These are phyloP conservation scores for Ceratobasidium sp. DNA, from an alignment of 1,284 basidiomycete species.

Conservation along the genomic window DNA sequence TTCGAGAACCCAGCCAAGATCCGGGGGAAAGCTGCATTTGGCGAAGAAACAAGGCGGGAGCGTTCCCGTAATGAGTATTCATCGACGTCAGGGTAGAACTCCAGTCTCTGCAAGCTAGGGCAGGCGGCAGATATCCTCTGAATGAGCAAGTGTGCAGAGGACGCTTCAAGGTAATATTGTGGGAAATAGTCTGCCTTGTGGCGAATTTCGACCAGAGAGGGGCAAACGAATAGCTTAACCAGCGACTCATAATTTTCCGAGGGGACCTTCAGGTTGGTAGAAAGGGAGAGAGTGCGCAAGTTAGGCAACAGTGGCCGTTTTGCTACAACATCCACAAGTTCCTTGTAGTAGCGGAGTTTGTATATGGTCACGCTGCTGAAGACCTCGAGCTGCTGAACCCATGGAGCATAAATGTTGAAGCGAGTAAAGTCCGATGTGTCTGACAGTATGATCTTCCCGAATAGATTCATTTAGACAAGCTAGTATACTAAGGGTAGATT, in stretches of 20 bases:
- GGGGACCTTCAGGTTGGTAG: no score
- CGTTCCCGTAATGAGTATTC: not conserved
- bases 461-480: no score
- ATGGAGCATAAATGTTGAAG: not conserved
- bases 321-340: no score
- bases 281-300: no score
- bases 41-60: not conserved
- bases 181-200: no score
- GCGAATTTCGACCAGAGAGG: not conserved
- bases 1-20: not conserved
- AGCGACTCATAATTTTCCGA: no score
- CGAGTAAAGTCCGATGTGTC: not conserved
- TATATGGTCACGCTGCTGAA: not conserved
- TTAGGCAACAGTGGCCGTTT: no score
- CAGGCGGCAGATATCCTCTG: not conserved
- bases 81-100: slow-evolving; percentile 1
- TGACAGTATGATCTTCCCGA: no score
- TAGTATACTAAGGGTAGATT: no score
- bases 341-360: no score
- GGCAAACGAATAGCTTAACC: not conserved
- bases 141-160: not conserved
- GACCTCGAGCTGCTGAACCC: not conserved
- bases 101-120: not conserved
- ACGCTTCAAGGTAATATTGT: no score
- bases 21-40: not conserved